These are phyloP conservation scores for Zea mays DNA, from an alignment of 176 grass and related monocot genomes.

Conservation along the genomic window Zm-B73-REFERENCE-NAM-5.0 NC_050100.1:18780501-18781000, in stretches of 20 bases:
- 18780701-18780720: conserved; percentile 35
- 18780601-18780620: too few species aligned
- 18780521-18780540: too few species aligned
- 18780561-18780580: too few species aligned
- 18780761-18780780: conserved; percentile 47
- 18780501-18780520: too few species aligned
- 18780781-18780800: conserved; percentile 38
- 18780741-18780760: conserved; percentile 53
- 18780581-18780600: too few species aligned
- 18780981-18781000: conserved; percentile 61
- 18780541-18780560: too few species aligned
- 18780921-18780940: neutral
- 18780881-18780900: conserved; percentile 58
- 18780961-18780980: conserved; percentile 72
- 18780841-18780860: neutral
- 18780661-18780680: conserved; percentile 47
- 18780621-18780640: too few species aligned
- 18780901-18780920: conserved; percentile 65
- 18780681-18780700: conserved; percentile 39
- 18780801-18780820: conserved; percentile 37
- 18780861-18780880: conserved; percentile 54
- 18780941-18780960: neutral
- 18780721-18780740: conserved; percentile 59
- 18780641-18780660: conserved; percentile 3
- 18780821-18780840: neutral